Conservation (phyloP, 257 asterid species). For the Solanum corneliomulleri region DNA sequence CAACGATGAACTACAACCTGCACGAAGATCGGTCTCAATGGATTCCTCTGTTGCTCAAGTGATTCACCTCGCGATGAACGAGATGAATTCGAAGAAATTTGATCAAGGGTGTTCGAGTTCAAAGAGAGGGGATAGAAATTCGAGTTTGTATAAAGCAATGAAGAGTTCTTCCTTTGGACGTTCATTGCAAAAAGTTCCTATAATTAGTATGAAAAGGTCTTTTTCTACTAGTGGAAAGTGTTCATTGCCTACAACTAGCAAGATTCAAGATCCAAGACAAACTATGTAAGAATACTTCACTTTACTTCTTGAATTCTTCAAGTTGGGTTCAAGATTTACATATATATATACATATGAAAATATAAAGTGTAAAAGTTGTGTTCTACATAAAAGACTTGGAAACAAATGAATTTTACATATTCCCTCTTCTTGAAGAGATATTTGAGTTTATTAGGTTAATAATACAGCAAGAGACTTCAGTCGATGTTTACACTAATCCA, state of each 20-base stretch:
- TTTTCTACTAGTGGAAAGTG: conserved; percentile 39
- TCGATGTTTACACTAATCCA: neutral
- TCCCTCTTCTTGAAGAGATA: neutral
- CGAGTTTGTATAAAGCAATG: conserved; percentile 21
- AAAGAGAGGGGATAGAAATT: conserved; percentile 5
- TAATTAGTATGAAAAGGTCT: conserved; percentile 43
- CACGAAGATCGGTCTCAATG: conserved; percentile 54
- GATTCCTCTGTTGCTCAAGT: conserved; percentile 28
- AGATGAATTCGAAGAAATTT: neutral
- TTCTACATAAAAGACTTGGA: neutral
- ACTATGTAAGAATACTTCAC: neutral
- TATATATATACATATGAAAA: neutral
- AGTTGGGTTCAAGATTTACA: neutral
- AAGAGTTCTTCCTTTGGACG: conserved; percentile 38
- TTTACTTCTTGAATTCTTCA: neutral
- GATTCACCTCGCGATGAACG: neutral
- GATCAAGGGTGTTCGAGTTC: conserved; percentile 24
- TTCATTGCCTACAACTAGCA: neutral
- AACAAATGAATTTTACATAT: neutral
- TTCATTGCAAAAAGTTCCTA: conserved; percentile 31
- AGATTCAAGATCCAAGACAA: conserved; percentile 6
- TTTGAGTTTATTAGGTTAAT: neutral
- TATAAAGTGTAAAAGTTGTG: neutral
- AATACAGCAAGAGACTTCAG: neutral
- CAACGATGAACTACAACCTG: conserved; percentile 14